Percentiles rank a stretch among this genome's conserved stretches.
These are phyloP conservation scores for Cubamyces sp. DNA, from an alignment of 768 basidiomycete species.

Conservation along the genomic window DNA sequence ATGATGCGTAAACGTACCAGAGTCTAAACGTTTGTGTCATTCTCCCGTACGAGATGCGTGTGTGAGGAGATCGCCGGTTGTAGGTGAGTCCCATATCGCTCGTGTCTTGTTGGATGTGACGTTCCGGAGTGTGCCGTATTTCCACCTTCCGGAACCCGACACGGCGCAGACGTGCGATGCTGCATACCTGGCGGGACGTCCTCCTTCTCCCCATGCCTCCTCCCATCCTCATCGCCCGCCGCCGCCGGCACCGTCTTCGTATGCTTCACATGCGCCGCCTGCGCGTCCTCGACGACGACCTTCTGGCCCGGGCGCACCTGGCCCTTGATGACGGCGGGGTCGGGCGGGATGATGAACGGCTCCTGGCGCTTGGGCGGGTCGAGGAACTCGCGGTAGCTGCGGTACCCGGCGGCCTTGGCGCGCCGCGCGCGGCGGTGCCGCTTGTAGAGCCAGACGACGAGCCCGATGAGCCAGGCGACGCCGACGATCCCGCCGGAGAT, in stretches of 20 bases:
- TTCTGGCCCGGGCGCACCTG: slow-evolving; percentile 46
- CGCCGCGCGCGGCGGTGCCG: slow-evolving; percentile 51
- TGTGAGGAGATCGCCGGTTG: background rate
- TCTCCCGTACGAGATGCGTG: background rate
- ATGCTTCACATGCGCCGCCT: slow-evolving; percentile 19
- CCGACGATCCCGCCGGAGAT: slow-evolving; percentile 57
- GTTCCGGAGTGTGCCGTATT: background rate
- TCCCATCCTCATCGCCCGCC: slow-evolving; percentile 11
- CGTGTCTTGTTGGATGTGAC: background rate
- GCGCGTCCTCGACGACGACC: slow-evolving; percentile 24
- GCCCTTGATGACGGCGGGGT: slow-evolving; percentile 66
- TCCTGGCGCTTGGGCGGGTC: slow-evolving; percentile 38
- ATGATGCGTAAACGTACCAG: background rate
- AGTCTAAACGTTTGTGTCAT: background rate
- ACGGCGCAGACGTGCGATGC: slow-evolving; percentile 19
- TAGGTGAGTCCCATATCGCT: background rate
- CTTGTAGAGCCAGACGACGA: slow-evolving; percentile 60
- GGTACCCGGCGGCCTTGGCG: slow-evolving; percentile 51
- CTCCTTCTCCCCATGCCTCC: slow-evolving; percentile 22
- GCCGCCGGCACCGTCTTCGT: slow-evolving; percentile 15
- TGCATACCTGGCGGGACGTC: slow-evolving; percentile 20
- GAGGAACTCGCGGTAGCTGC: slow-evolving; percentile 43
- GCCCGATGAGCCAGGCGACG: slow-evolving; percentile 57
- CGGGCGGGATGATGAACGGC: slow-evolving; percentile 58
- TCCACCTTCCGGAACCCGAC: background rate